phyloP scores from a whole-genome alignment of 129 eudicot genomes.

The Chrysanthemum lavandulifolium region DNA sequence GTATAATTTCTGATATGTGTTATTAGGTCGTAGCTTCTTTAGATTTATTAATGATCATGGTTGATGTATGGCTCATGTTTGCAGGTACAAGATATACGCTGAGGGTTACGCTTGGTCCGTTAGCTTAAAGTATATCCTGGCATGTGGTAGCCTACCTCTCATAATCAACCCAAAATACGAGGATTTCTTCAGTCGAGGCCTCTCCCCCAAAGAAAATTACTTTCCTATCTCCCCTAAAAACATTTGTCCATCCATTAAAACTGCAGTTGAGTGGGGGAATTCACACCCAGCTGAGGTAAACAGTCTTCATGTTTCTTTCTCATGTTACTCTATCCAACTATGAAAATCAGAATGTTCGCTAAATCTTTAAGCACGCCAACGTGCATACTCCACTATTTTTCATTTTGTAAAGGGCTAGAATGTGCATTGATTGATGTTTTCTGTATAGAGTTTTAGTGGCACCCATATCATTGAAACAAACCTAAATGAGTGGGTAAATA shows the following conservation, averaged over 20 bases:
- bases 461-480: too few relatives aligned
- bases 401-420: too few relatives aligned
- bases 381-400: background rate
- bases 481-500: too few relatives aligned
- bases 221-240: constrained; percentile 50
- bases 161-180: constrained; percentile 58
- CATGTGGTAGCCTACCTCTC: constrained; percentile 72
- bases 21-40: too few relatives aligned
- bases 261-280: constrained; percentile 78
- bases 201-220: constrained; percentile 49
- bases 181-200: constrained; percentile 79
- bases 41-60: background rate
- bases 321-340: background rate
- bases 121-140: constrained; percentile 74
- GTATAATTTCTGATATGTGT: too few relatives aligned
- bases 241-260: constrained; percentile 55
- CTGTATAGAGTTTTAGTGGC: too few relatives aligned
- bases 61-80: background rate
- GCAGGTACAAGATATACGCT: constrained; percentile 88
- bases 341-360: background rate
- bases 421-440: too few relatives aligned
- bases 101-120: constrained; percentile 97
- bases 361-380: too few relatives aligned
- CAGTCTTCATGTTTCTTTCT: background rate
- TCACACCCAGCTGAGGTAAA: constrained; percentile 48